A percentile compares a stretch with the other conserved stretches of the same genome.
Evolutionary conservation across 768 basidiomycete genomes (phyloP).

Genomic region (Paxillus ammoniavirescens): DNA sequence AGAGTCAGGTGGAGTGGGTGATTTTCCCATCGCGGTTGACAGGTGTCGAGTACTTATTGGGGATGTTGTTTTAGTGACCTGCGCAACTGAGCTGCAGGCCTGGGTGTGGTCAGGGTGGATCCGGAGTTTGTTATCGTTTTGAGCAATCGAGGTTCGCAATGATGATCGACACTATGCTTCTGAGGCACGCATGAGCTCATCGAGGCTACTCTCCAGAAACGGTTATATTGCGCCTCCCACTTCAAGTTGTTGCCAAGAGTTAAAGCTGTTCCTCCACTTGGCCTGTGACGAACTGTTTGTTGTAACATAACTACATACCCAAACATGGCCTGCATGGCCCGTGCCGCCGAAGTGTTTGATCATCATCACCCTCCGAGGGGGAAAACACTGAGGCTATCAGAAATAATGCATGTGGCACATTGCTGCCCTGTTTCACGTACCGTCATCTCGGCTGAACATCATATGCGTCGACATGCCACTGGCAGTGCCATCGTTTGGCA

Average conservation of each 20-base stretch:
- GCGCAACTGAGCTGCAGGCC: background rate
- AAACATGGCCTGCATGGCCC: background rate
- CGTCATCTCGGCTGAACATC: background rate
- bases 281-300: background rate
- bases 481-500: background rate
- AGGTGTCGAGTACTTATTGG: background rate
- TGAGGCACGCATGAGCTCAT: constrained; percentile 20
- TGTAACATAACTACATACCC: background rate
- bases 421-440: background rate
- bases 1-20: background rate
- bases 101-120: constrained; percentile 5
- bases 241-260: background rate
- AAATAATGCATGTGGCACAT: background rate
- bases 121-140: constrained; percentile 8
- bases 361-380: background rate
- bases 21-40: background rate
- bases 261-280: background rate
- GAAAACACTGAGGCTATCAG: constrained; percentile 2
- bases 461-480: background rate
- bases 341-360: background rate
- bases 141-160: constrained; percentile 12
- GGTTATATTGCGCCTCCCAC: constrained; percentile 8
- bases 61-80: constrained; percentile 16
- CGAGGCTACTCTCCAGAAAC: constrained; percentile 10
- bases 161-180: constrained; percentile 18